Conservation (phyloP, 352 stramenopile genomes). For the Globisporangium barbulae region DNA sequence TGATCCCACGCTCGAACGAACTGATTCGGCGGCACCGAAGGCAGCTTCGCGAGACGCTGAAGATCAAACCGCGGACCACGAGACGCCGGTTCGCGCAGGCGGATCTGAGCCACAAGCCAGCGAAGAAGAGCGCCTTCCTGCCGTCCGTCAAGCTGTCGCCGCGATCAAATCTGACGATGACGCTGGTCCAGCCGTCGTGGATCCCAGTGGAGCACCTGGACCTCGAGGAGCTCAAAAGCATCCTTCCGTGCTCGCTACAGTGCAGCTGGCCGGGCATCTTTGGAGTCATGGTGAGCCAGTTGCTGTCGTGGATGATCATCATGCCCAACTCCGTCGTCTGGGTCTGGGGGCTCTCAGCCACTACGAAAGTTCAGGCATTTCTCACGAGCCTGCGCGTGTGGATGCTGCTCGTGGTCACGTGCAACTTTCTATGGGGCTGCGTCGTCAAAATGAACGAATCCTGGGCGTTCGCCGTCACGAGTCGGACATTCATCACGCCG, state of each 20-base stretch:
- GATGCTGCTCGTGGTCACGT: slow-evolving; percentile 32
- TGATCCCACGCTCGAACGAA: slow-evolving; percentile 17
- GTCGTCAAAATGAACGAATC: slow-evolving; percentile 36
- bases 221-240: slow-evolving; percentile 8
- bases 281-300: slow-evolving; percentile 23
- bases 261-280: slow-evolving; percentile 36
- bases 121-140: background rate
- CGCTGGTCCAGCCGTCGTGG: slow-evolving; percentile 12
- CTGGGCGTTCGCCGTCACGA: slow-evolving; percentile 28
- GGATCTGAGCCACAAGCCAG: background rate
- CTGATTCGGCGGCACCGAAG: slow-evolving; percentile 14
- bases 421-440: slow-evolving; percentile 31
- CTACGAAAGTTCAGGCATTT: slow-evolving; percentile 38
- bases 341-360: slow-evolving; percentile 30
- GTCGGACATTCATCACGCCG: slow-evolving; percentile 23
- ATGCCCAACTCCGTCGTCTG: slow-evolving; percentile 53
- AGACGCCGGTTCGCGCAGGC: slow-evolving; percentile 8
- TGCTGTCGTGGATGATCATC: slow-evolving; percentile 58
- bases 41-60: slow-evolving; percentile 6
- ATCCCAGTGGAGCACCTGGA: slow-evolving; percentile 17
- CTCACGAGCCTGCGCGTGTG: slow-evolving; percentile 39
- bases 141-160: slow-evolving; percentile 1
- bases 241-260: slow-evolving; percentile 33
- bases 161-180: background rate
- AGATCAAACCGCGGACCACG: slow-evolving; percentile 3